Conservation (phyloP, 352 stramenopile species). For the Halophytophthora polymorphica region DNA sequence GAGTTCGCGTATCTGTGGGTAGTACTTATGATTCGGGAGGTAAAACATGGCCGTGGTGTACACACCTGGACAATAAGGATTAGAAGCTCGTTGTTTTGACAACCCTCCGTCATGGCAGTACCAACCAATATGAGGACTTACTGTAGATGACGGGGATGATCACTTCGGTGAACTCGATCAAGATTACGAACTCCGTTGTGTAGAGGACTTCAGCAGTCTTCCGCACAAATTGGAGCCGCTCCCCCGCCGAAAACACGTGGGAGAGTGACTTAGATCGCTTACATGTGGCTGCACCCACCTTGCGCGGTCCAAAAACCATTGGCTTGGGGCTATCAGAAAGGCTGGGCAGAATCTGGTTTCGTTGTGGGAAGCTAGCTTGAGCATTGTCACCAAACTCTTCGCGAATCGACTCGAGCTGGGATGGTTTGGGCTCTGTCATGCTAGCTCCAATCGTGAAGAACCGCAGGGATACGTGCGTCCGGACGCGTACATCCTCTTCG, state of each 20-base stretch:
- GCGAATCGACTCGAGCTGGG: too few relatives aligned
- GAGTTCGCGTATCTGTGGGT: constrained; percentile 26
- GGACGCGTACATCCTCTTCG: constrained; percentile 8
- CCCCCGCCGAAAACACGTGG: constrained; percentile 5
- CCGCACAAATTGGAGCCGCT: constrained; percentile 12
- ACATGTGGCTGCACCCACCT: neutral
- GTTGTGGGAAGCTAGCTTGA: too few relatives aligned
- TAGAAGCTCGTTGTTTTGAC: neutral
- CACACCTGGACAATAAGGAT: constrained; percentile 6
- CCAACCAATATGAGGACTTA: constrained; percentile 14
- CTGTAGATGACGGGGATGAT: constrained; percentile 35
- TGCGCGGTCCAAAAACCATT: too few relatives aligned
- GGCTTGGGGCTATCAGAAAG: too few relatives aligned
- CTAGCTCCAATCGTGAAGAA: constrained; percentile 5
- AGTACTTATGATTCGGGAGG: constrained; percentile 29
- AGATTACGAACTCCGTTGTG: constrained; percentile 28
- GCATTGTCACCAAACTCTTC: too few relatives aligned
- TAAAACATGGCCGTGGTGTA: constrained; percentile 33
- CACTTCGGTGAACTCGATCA: constrained; percentile 37
- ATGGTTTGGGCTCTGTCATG: too few relatives aligned
- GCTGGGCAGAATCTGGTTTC: too few relatives aligned
- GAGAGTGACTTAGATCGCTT: neutral
- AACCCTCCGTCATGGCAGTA: too few relatives aligned
- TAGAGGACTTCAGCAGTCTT: constrained; percentile 24
- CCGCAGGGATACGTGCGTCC: constrained; percentile 2